Conservation (phyloP, 805 yeast species). For the Clavispora asparagi region DNA sequence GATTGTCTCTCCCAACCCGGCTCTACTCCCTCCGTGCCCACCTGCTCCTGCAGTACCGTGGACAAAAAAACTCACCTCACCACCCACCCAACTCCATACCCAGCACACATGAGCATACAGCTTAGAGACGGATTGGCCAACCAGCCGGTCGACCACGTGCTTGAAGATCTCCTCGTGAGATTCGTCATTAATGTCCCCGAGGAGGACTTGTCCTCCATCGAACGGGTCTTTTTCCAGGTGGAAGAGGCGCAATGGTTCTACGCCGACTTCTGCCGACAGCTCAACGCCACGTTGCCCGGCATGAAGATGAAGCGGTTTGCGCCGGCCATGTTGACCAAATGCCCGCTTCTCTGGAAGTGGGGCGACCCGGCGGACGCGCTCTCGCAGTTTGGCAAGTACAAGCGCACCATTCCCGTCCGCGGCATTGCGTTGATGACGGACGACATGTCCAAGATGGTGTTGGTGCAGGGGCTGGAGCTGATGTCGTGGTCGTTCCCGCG, state of each 20-base stretch:
- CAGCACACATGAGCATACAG: conserved; percentile 49
- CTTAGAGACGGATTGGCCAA: conserved; percentile 51
- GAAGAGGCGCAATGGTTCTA: conserved; percentile 99
- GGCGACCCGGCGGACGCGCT: conserved; percentile 78
- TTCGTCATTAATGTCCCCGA: conserved; percentile 88
- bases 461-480: conserved; percentile 82
- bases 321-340: conserved; percentile 56
- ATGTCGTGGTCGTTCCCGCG: conserved; percentile 91
- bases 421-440: conserved; percentile 87
- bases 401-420: conserved; percentile 88
- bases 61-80: neutral
- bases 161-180: conserved; percentile 84
- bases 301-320: conserved; percentile 77
- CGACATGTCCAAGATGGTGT: conserved; percentile 60
- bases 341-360: conserved; percentile 82
- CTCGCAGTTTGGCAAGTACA: conserved; percentile 75
- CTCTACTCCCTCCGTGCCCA: no score
- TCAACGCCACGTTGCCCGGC: conserved; percentile 71
- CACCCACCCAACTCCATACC: neutral
- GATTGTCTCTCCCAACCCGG: no score
- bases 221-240: conserved; percentile 81
- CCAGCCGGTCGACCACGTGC: conserved; percentile 63
- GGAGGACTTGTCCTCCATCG: conserved; percentile 80
- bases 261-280: conserved; percentile 69
- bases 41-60: neutral